Evolutionary conservation across 306 rosid genomes (phyloP).

Genomic region (Albizia julibrissin): DNA sequence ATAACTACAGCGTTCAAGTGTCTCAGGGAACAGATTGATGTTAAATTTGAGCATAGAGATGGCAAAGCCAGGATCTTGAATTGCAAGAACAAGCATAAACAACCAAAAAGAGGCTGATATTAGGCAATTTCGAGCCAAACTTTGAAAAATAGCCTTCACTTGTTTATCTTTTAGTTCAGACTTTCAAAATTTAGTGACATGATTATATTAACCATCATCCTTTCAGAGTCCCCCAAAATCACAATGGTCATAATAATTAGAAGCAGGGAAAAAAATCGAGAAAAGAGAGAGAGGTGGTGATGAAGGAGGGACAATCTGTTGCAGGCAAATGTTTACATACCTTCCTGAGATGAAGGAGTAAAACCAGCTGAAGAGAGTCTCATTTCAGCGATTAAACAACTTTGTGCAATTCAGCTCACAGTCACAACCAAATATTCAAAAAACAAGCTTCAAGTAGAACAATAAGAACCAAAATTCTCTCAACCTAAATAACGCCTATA

Average conservation of each 20-base stretch:
- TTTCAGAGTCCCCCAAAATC: slow-evolving; percentile 1
- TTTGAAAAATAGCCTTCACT: not conserved
- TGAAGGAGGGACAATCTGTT: slow-evolving; percentile 13
- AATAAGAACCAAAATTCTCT: slow-evolving; percentile 45
- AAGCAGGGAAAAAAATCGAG: not conserved
- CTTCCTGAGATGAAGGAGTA: slow-evolving; percentile 91
- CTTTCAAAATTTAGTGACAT: not conserved
- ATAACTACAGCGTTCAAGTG: not conserved
- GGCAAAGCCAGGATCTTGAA: slow-evolving; percentile 43
- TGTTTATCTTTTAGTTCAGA: not conserved
- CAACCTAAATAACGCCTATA: slow-evolving; percentile 35
- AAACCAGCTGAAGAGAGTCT: slow-evolving; percentile 87
- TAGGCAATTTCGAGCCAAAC: slow-evolving; percentile 40
- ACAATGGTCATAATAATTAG: not conserved
- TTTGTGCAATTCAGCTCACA: slow-evolving; percentile 40
- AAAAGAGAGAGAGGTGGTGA: not conserved
- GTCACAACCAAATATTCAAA: slow-evolving; percentile 42
- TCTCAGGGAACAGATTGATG: slow-evolving; percentile 23
- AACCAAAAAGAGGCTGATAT: no score
- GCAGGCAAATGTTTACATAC: slow-evolving; percentile 42
- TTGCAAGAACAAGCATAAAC: slow-evolving; percentile 18
- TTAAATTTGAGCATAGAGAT: not conserved
- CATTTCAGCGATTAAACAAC: slow-evolving; percentile 49
- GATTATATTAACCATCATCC: slow-evolving; percentile 8
- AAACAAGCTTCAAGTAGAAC: slow-evolving; percentile 34